These are phyloP conservation scores for Larix kaempferi DNA, from an alignment of 75 land plant species.

Conservation along the genomic window DNA sequence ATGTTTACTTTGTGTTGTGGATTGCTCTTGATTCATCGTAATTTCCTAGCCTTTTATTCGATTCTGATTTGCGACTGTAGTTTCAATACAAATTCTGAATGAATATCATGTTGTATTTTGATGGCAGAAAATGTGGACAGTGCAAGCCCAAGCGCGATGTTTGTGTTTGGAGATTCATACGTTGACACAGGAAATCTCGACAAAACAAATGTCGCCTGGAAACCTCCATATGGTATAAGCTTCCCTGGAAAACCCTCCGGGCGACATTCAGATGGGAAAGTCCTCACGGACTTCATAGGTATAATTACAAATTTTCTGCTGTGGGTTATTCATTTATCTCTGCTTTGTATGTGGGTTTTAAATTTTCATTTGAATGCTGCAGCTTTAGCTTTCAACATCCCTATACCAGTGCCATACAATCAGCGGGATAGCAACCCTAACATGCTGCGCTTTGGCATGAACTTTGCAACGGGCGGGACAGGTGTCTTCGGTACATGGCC, in stretches of 20 bases:
- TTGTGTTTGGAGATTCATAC: no score
- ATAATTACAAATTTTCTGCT: not conserved
- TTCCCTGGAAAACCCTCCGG: conserved; percentile 49
- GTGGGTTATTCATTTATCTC: not conserved
- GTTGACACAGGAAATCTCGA: not conserved
- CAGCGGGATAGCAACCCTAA: not conserved
- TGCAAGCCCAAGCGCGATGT: no score
- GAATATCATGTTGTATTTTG: no score
- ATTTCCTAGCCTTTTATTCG: no score
- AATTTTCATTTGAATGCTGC: not conserved
- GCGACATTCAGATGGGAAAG: conserved; percentile 46
- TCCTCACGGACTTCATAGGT: conserved; percentile 61
- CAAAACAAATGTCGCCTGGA: conserved; percentile 18
- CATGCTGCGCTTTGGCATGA: conserved; percentile 15
- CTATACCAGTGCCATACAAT: conserved; percentile 37
- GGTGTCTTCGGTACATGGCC: conserved; percentile 20
- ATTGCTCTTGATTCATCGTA: no score
- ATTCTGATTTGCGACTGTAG: no score
- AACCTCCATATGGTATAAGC: conserved; percentile 42
- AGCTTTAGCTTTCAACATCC: conserved; percentile 26
- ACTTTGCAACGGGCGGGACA: conserved; percentile 26
- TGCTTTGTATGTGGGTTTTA: not conserved
- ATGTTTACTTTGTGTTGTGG: no score
- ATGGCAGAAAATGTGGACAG: no score
- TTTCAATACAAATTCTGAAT: no score